Conservation (phyloP, 78 protist genomes). For the Speleostelium caveatum region DNA sequence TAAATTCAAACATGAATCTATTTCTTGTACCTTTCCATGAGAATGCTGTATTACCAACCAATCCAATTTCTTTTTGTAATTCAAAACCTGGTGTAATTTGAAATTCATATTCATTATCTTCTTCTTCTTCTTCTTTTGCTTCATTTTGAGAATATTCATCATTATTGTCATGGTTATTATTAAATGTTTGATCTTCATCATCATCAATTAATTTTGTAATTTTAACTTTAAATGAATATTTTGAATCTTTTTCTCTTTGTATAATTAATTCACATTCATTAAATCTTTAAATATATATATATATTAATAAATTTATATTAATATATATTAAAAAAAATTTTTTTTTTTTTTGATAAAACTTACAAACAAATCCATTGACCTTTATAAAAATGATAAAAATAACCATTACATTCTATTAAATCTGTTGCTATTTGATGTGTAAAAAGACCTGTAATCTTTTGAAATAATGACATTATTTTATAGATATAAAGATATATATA, state of each 20-base stretch:
- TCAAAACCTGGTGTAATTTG: slow-evolving; percentile 55
- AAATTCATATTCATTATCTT: slow-evolving; percentile 46
- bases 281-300: slow-evolving; percentile 1
- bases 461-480: slow-evolving; percentile 31
- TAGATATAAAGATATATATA: no score
- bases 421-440: neutral
- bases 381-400: slow-evolving; percentile 41
- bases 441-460: slow-evolving; percentile 40
- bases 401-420: slow-evolving; percentile 40
- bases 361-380: slow-evolving; percentile 79
- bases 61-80: slow-evolving; percentile 43
- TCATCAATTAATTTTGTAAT: slow-evolving; percentile 59
- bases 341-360: no score
- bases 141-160: neutral
- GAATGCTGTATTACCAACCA: slow-evolving; percentile 10
- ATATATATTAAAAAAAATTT: neutral
- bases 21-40: slow-evolving; percentile 59
- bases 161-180: neutral
- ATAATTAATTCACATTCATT: slow-evolving; percentile 61
- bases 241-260: slow-evolving; percentile 12
- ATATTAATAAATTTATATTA: neutral
- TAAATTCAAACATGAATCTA: slow-evolving; percentile 63
- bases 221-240: slow-evolving; percentile 23
- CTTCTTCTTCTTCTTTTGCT: neutral
- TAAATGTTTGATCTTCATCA: neutral